Evolutionary conservation across 768 basidiomycete species (phyloP), one percentile per base, ranked within the genome.

Genomic region (Suillus brevipes): DNA sequence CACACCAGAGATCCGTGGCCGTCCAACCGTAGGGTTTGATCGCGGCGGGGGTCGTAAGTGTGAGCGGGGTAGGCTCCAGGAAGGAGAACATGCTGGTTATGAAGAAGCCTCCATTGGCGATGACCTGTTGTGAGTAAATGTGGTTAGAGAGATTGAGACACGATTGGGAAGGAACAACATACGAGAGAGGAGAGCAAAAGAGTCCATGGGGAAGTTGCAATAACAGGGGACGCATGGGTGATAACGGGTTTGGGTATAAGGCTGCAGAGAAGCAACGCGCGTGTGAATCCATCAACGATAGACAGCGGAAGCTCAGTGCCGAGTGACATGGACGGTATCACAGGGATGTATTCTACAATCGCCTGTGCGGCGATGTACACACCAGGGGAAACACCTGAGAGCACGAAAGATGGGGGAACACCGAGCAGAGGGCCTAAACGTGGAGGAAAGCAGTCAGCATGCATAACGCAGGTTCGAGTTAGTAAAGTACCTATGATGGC

Each of bases 11-110:
- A 73, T 97, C 95, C 0, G 86, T 84, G 28, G 88, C 86, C 45
- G 88, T 90, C 94, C 95, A 97, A 13, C 95, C 95, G 64, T 89
- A 89, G 0, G 91, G 84, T 62, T 82, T 81, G 7, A 97, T 82
- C 74, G 95, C 94, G 0, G 88, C 82, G 1, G 95, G 95, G 0
- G 92, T 94, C 47, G 87, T 80, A 23, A 95, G 74, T 9, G 84
- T 71, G 65, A 93, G 80, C 0, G 89, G 80, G 7, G 87, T 87
- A 0, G 94, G 91, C 65, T 88, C 85, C 40, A 94, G 81, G 77
- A 93, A 86, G 40, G 89, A 89, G 78, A 90, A 84, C 56, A 90
- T 78, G 78, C 89, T 90, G 42, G 84, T 82, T 67, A 92, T 71
- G 81, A 95, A 91, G 81, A 92, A 92, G 5, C 93, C 93, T 6